Evolutionary conservation across 2,329 filamentous ascomycete species (phyloP), one percentile per base, ranked within the genome.

Genomic region (Hymenoscyphus fraxineus): DNA sequence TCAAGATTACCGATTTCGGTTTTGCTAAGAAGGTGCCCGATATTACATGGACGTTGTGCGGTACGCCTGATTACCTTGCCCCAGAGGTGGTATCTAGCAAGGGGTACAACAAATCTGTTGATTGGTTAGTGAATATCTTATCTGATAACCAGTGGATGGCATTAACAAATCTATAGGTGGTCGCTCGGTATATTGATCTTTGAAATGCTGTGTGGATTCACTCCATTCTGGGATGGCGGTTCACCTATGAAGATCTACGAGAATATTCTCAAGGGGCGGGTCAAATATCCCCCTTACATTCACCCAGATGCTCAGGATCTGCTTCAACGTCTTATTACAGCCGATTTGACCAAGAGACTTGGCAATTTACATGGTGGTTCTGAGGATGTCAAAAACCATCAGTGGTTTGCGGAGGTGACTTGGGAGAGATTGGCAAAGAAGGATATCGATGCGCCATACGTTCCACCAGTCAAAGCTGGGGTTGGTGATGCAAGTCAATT

Each of bases 171-270:
- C 35, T 64, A 10, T 70, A 97, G 93, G 93, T 99, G 95, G 95
- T 98, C 94, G 61, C 84, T 99, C 65, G 95, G 95, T 57, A 98
- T 99, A 76, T 82, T 99, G 72, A 98, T 99, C 77, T 99, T 97
- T 78, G 95, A 99, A 83, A 99, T 99, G 95, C 86, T 99, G 44
- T 98, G 95, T 76, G 95, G 95, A 35, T 99, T 97, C 79, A 99
- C 95, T 5, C 95, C 95, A 5, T 99, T 99, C 82, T 99, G 95
- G 94, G 95, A 99, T 77, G 92, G 91, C 73, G 95, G 94, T 63
- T 97, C 92, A 56, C 94, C 95, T 2, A 96, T 99, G 87, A 97
- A 97, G 80, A 99, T 99, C 74, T 99, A 99, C 80, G 95, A 99
- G 81, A 99, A 99, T 77, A 99, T 99, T 74, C 85, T 99, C 69